These are phyloP conservation scores for Aspergillus cavernicola DNA, from an alignment of 495 filamentous ascomycete genomes.

Conservation along the genomic window DNA sequence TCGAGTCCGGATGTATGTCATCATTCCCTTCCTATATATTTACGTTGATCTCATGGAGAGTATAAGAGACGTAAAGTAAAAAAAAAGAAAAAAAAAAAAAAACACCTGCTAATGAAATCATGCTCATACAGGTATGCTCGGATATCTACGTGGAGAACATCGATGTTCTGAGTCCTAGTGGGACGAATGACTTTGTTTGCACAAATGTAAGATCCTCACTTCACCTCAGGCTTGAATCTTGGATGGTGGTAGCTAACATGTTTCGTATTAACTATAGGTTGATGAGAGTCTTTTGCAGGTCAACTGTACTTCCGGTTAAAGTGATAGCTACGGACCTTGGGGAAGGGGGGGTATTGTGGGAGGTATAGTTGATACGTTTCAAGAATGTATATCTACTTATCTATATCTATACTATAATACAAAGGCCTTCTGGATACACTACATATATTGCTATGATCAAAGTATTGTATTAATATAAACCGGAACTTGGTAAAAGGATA, in stretches of 20 bases:
- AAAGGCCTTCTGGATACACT: too few species aligned
- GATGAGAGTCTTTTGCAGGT: conserved; percentile 38
- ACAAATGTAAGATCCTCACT: conserved; percentile 42
- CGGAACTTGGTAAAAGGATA: too few species aligned
- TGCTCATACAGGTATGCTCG: conserved; percentile 48
- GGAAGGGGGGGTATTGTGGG: not conserved
- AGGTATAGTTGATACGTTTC: not conserved
- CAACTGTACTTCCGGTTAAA: conserved; percentile 48
- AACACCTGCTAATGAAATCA: not conserved
- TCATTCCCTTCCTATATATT: too few species aligned
- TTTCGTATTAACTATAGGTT: conserved; percentile 27
- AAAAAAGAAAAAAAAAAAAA: too few species aligned
- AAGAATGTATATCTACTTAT: too few species aligned
- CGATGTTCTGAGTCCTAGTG: conserved; percentile 48
- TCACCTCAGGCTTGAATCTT: too few species aligned
- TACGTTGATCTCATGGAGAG: too few species aligned
- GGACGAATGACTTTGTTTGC: conserved; percentile 48
- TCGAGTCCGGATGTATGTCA: conserved; percentile 44
- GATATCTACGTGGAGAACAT: conserved; percentile 51
- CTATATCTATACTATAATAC: too few species aligned
- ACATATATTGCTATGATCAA: too few species aligned
- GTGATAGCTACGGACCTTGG: not conserved
- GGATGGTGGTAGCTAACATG: conserved; percentile 10
- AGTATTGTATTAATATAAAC: too few species aligned
- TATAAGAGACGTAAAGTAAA: too few species aligned